Conservation (phyloP, 495 filamentous ascomycete genomes). For the Penicillium parvum region DNA sequence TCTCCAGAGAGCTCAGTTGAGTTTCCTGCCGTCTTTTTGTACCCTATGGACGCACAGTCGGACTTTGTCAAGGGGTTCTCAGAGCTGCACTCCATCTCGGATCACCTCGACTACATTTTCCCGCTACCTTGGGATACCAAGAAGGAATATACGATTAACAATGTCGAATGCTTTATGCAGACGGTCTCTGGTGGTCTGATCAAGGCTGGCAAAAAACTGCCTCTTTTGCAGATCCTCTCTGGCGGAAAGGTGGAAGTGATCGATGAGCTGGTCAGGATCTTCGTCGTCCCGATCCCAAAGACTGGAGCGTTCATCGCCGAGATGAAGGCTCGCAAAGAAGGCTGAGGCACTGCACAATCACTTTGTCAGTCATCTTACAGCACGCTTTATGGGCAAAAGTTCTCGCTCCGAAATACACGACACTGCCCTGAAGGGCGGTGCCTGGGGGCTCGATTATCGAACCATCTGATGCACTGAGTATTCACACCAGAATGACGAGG, state of each 20-base stretch:
- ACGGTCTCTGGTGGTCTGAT: conserved; percentile 73
- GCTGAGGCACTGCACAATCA: conserved; percentile 12
- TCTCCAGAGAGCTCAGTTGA: conserved; percentile 63
- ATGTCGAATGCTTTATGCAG: conserved; percentile 88
- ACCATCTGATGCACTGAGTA: too few relatives aligned
- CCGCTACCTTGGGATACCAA: conserved; percentile 76
- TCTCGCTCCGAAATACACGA: not conserved
- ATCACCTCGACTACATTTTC: conserved; percentile 78
- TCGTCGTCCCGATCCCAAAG: conserved; percentile 68
- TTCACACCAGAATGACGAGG: too few relatives aligned
- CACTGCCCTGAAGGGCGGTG: too few relatives aligned
- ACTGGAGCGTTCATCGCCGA: conserved; percentile 72
- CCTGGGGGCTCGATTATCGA: too few relatives aligned
- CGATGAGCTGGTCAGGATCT: conserved; percentile 77
- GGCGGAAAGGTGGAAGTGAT: conserved; percentile 79
- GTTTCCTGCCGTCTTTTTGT: conserved; percentile 81
- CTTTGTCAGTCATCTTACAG: too few relatives aligned
- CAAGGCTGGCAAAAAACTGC: conserved; percentile 83
- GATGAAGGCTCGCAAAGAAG: conserved; percentile 64
- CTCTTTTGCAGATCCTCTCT: conserved; percentile 67
- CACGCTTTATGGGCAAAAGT: too few relatives aligned
- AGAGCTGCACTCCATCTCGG: conserved; percentile 63
- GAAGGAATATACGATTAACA: conserved; percentile 56
- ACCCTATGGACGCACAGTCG: conserved; percentile 70
- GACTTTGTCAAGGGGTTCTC: conserved; percentile 86